A percentile compares a stretch with the other conserved stretches of the same genome.
These are phyloP conservation scores for Hypoxylon perforatum DNA, from an alignment of 495 filamentous ascomycete genomes.

Conservation along the genomic window DNA sequence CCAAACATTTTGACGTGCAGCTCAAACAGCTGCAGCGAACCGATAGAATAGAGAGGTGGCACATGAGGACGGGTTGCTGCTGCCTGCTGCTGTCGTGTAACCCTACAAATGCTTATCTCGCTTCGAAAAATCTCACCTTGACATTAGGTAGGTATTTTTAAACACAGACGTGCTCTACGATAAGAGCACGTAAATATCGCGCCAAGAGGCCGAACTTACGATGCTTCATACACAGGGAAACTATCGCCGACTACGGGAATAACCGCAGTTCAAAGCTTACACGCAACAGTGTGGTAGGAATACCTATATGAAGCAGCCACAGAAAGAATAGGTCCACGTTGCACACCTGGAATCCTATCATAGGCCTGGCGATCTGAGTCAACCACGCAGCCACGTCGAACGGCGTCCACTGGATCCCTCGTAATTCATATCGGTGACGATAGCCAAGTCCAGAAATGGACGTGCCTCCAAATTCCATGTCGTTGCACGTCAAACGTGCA, in stretches of 20 bases:
- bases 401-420: too few species aligned
- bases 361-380: not conserved
- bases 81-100: not conserved
- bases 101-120: not conserved
- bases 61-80: not conserved
- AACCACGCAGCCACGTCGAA: too few species aligned
- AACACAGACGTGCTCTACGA: too few species aligned
- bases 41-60: not conserved
- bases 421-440: too few species aligned
- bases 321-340: not conserved
- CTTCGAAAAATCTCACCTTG: too few species aligned
- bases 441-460: too few species aligned
- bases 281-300: too few species aligned
- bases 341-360: not conserved
- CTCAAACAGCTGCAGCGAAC: not conserved
- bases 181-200: too few species aligned
- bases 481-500: not conserved
- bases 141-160: too few species aligned
- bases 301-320: not conserved
- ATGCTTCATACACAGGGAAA: not conserved
- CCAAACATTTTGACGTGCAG: constrained; percentile 1
- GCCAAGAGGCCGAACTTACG: too few species aligned
- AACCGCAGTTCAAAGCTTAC: too few species aligned
- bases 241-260: not conserved
- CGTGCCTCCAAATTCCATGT: too few species aligned